A percentile compares a stretch with the other conserved stretches of the same genome.
Evolutionary conservation across 2,329 filamentous ascomycete species (phyloP).

Genomic region (Fusarium pininemorale): DNA sequence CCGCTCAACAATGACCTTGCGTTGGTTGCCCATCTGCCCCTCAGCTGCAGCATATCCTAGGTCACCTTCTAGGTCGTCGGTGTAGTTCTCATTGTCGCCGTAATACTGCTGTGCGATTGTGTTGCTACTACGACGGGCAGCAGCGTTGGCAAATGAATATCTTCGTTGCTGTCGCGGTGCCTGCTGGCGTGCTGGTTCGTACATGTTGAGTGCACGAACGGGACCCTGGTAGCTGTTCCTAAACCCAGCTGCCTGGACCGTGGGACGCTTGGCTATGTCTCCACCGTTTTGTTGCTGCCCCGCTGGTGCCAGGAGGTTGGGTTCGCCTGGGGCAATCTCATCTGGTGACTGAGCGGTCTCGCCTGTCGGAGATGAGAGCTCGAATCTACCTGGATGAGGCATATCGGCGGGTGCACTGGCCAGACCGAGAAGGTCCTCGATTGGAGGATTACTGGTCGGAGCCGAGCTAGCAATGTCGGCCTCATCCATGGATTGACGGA

Average conservation of each 20-base stretch:
- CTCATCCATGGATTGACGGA: conserved; percentile 70
- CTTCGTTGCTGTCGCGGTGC: conserved; percentile 57
- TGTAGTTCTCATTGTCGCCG: conserved; percentile 65
- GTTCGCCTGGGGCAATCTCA: conserved; percentile 37
- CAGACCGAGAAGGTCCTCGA: conserved; percentile 76
- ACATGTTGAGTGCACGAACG: conserved; percentile 53
- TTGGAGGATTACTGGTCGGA: conserved; percentile 45
- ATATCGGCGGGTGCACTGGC: conserved; percentile 70
- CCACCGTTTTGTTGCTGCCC: conserved; percentile 26
- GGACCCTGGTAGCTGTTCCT: conserved; percentile 54
- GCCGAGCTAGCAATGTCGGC: conserved; percentile 79
- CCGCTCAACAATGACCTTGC: conserved; percentile 96
- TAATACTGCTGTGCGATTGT: conserved; percentile 64
- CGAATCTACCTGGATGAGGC: conserved; percentile 80
- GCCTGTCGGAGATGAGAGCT: conserved; percentile 62
- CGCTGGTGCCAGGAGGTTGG: conserved; percentile 29
- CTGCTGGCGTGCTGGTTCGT: conserved; percentile 54
- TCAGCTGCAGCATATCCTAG: conserved; percentile 93
- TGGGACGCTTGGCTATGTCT: conserved; percentile 35
- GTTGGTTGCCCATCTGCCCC: conserved; percentile 88
- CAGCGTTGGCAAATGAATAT: conserved; percentile 63
- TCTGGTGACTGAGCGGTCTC: conserved; percentile 54
- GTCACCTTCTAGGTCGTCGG: conserved; percentile 88
- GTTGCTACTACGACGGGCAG: conserved; percentile 58
- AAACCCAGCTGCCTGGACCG: conserved; percentile 26